Conservation (phyloP, 2,329 filamentous ascomycete genomes). For the Penicillium sp. region DNA sequence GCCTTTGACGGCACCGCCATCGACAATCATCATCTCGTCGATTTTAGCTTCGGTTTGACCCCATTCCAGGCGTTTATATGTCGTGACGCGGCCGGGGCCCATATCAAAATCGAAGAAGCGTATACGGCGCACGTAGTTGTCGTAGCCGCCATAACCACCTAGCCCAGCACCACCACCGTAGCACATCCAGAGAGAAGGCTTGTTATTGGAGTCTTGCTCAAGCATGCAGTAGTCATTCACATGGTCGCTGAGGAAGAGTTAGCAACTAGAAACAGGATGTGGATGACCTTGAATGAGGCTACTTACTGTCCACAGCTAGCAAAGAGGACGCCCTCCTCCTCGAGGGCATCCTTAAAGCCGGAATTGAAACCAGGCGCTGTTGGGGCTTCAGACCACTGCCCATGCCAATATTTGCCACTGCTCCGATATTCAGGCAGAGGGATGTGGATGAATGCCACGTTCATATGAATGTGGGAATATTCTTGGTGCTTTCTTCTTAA, state of each 20-base stretch:
- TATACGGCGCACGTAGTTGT: conserved; percentile 76
- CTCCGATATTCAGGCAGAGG: conserved; percentile 84
- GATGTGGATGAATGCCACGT: conserved; percentile 96
- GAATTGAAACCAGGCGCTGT: conserved; percentile 89
- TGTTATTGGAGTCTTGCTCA: conserved; percentile 52
- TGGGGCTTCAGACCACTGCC: conserved; percentile 75
- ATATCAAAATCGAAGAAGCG: conserved; percentile 92
- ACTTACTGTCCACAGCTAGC: conserved; percentile 88
- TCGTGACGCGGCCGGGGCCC: conserved; percentile 81
- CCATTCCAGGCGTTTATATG: conserved; percentile 85
- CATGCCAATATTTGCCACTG: conserved; percentile 58
- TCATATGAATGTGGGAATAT: conserved; percentile 90
- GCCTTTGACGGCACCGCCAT: conserved; percentile 54
- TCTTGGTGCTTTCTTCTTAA: conserved; percentile 75
- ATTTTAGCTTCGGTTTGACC: conserved; percentile 53
- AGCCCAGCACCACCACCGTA: conserved; percentile 91
- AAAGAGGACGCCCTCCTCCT: conserved; percentile 79
- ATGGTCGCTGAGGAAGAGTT: conserved; percentile 64
- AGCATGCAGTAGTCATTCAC: conserved; percentile 95
- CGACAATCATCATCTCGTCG: conserved; percentile 61
- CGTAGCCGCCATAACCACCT: conserved; percentile 91
- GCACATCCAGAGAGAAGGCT: conserved; percentile 90
- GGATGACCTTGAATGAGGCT: not conserved
- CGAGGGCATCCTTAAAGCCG: conserved; percentile 84
- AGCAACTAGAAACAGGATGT: conserved; percentile 15